Base-by-base conservation (phyloP, 441 rosid genomes). In the Caryocar brasiliense region DNA sequence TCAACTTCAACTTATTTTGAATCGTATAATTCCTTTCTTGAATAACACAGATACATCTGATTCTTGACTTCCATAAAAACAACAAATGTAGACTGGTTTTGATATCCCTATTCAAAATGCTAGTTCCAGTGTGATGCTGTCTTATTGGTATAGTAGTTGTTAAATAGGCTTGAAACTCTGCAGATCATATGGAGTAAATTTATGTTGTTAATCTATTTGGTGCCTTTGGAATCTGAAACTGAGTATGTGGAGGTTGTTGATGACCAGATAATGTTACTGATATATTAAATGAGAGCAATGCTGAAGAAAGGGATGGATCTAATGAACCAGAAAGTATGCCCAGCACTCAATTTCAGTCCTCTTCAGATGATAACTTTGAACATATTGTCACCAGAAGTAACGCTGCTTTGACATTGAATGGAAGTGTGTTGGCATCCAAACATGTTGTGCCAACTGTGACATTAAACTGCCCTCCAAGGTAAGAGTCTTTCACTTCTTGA, bases 231-330 rank as follows among this genome's bases (percentile, higher is more conserved):
- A 41, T 65, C 25, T 61, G 65, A 62, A 68, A 32, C 56, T 63
- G 42, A 70, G 59, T 40, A n/a, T 56, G 18, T 59, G 55, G 38
- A 46, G 61, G 59, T 64, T 56, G 54, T 54, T 59, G 61, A 24
- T 53, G 53, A 65, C 59, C 83, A 80, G 85, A 72, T 74, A 48
- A 68, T 53, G 54, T 38, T 41, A 18, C 47, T 56, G 70, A 29
- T 33, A 51, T 52, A 11, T 47, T 55, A 26, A 49, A 60, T 54
- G 82, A 42, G 45, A 57, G 47, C 47, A 35, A 34, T 43, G 57
- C 33, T 14, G 56, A 60, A 61, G 74, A 68, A 64, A 47, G 41
- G 24, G 46, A 53, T 51, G 68, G 51, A 51, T 14, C 18, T 35
- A 37, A 11, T 21, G 61, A 62, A 36, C 62, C 48, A n/a, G 21